These are phyloP conservation scores for Saturnispora quitensis DNA, from an alignment of 805 yeast genomes.

Conservation along the genomic window DNA sequence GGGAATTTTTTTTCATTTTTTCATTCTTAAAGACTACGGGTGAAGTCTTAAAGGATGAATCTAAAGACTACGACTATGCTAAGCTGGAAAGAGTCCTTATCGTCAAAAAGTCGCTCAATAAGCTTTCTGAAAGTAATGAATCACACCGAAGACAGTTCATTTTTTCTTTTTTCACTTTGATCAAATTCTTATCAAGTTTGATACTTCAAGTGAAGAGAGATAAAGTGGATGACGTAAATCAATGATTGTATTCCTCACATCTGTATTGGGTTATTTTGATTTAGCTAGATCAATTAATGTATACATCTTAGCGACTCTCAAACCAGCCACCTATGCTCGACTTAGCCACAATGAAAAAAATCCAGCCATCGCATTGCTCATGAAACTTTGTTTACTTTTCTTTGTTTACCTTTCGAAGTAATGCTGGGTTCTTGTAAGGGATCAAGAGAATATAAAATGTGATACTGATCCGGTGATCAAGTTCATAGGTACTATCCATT, in stretches of 20 bases:
- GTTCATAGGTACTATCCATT: neutral
- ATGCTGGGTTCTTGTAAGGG: conserved; percentile 2
- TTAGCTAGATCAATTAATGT: neutral
- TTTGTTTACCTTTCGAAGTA: conserved; percentile 5
- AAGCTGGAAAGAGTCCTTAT: no score
- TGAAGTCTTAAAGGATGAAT: no score
- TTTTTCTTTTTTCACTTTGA: no score
- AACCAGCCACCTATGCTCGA: neutral
- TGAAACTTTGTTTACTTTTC: conserved; percentile 3
- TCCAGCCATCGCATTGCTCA: conserved; percentile 3
- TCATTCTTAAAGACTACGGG: neutral
- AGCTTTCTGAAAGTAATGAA: no score
- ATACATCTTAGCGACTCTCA: no score
- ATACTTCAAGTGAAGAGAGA: neutral
- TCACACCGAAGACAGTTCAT: no score
- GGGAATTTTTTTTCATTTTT: neutral
- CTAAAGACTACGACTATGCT: no score
- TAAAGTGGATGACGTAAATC: neutral
- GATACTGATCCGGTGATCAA: neutral
- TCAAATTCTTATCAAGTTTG: no score
- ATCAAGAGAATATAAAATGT: conserved; percentile 1
- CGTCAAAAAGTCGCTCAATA: no score
- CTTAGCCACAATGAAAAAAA: neutral
- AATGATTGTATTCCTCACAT: neutral
- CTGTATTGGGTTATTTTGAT: neutral